Percentiles rank a stretch among this genome's conserved stretches.
Conservation (phyloP, 2,329 filamentous ascomycete genomes). For the Magnaporthiopsis incrustans region DNA sequence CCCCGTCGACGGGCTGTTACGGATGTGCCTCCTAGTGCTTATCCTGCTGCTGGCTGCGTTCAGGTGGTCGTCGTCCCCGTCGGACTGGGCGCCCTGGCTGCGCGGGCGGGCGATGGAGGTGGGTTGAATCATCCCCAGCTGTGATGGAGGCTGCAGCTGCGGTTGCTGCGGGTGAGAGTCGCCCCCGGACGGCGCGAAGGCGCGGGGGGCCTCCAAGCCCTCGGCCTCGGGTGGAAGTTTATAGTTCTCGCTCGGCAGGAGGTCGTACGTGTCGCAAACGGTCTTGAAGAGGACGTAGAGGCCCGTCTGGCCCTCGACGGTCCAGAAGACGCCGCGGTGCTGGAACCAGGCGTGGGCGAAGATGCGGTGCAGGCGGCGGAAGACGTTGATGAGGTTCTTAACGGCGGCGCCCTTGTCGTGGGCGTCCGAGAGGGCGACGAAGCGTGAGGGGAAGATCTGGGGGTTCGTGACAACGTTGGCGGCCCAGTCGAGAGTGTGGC, state of each 20-base stretch:
- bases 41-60: constrained; percentile 46
- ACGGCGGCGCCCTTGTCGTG: constrained; percentile 57
- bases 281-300: constrained; percentile 96
- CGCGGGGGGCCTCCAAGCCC: constrained; percentile 52
- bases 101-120: neutral
- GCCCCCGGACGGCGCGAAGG: neutral
- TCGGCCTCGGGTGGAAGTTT: constrained; percentile 91
- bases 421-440: constrained; percentile 48
- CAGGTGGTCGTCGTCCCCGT: constrained; percentile 40
- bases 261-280: constrained; percentile 83
- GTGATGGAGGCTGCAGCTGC: neutral
- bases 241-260: constrained; percentile 90
- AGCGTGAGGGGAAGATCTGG: constrained; percentile 88
- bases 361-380: constrained; percentile 87
- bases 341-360: constrained; percentile 99
- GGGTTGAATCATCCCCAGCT: neutral
- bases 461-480: constrained; percentile 89
- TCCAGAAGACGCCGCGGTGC: constrained; percentile 91
- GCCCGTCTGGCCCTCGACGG: constrained; percentile 82
- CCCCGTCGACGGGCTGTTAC: constrained; percentile 72
- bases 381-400: constrained; percentile 89
- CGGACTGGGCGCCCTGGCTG: constrained; percentile 1
- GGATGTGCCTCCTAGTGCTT: constrained; percentile 73
- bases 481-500: constrained; percentile 96
- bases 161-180: constrained; percentile 4